Percentiles rank a stretch among this genome's conserved stretches.
phyloP scores from a whole-genome alignment of 73 alveolate genomes.

The Stentor coeruleus region DNA sequence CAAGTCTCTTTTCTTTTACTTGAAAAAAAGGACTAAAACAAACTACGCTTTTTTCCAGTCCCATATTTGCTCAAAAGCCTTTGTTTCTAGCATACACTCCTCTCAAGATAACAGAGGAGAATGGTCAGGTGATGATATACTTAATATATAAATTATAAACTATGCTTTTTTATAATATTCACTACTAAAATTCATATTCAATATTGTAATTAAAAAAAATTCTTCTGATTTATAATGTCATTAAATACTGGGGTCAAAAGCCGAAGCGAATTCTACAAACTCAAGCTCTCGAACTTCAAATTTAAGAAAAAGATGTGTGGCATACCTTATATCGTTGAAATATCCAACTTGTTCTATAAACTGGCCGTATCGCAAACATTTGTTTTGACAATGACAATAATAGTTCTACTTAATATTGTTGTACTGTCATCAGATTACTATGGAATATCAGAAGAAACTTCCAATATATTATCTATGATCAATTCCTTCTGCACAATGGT shows the following conservation, averaged over 20 bases:
- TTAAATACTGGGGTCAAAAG: too few species aligned
- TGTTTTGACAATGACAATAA: conserved; percentile 41
- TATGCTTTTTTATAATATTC: not conserved
- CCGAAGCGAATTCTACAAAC: not conserved
- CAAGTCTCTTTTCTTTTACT: not conserved
- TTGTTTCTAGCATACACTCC: too few species aligned
- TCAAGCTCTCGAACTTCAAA: not conserved
- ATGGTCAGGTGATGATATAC: too few species aligned
- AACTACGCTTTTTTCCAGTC: not conserved
- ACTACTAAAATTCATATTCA: not conserved
- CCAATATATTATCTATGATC: conserved; percentile 45
- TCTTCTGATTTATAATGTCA: too few species aligned
- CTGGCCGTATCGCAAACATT: not conserved
- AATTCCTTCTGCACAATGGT: conserved; percentile 80
- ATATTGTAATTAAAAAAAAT: too few species aligned
- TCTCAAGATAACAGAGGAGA: too few species aligned
- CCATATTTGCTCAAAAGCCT: too few species aligned
- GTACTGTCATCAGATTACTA: conserved; percentile 84
- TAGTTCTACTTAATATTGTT: conserved; percentile 80
- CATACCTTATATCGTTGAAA: not conserved
- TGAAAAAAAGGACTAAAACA: not conserved
- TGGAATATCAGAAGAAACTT: conserved; percentile 56
- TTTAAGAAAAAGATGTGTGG: not conserved
- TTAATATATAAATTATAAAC: too few species aligned
- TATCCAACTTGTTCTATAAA: not conserved